A percentile compares a stretch with the other conserved stretches of the same genome.
phyloP scores from a whole-genome alignment of 2,329 filamentous ascomycete species.

The Pyrenophora seminiperda region DNA sequence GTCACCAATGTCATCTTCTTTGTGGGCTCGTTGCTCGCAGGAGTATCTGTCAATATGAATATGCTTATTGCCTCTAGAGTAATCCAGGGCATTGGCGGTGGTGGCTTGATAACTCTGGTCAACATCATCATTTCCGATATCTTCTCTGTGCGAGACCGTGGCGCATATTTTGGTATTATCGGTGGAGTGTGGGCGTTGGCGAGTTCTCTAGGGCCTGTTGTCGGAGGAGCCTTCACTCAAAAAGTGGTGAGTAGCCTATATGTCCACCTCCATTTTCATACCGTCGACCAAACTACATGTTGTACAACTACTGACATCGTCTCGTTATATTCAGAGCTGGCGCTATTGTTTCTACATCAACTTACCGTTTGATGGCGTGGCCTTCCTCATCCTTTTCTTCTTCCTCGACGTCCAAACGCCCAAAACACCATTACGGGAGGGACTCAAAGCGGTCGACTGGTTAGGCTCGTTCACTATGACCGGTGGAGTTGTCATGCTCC shows the following conservation, averaged over 20 bases:
- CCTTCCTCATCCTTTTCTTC: slow-evolving; percentile 62
- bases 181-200: slow-evolving; percentile 71
- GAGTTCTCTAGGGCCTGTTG: slow-evolving; percentile 66
- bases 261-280: neutral
- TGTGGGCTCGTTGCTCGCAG: slow-evolving; percentile 65
- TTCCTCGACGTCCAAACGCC: slow-evolving; percentile 71
- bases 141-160: slow-evolving; percentile 64
- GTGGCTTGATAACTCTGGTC: slow-evolving; percentile 66
- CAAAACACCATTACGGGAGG: slow-evolving; percentile 64
- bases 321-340: too few relatives aligned
- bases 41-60: slow-evolving; percentile 60
- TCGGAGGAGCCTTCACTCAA: slow-evolving; percentile 70
- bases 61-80: slow-evolving; percentile 67
- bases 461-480: slow-evolving; percentile 69
- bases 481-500: slow-evolving; percentile 80
- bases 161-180: slow-evolving; percentile 68
- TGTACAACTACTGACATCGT: too few relatives aligned
- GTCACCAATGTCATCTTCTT: slow-evolving; percentile 66
- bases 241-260: slow-evolving; percentile 47
- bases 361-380: slow-evolving; percentile 64
- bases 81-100: slow-evolving; percentile 67
- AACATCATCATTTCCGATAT: slow-evolving; percentile 69
- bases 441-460: slow-evolving; percentile 70
- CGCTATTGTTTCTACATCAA: slow-evolving; percentile 64
- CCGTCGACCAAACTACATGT: too few relatives aligned